A percentile compares a stretch with the other conserved stretches of the same genome.
phyloP scores from a whole-genome alignment of 2,329 filamentous ascomycete genomes.

The Talaromyces sp. region DNA sequence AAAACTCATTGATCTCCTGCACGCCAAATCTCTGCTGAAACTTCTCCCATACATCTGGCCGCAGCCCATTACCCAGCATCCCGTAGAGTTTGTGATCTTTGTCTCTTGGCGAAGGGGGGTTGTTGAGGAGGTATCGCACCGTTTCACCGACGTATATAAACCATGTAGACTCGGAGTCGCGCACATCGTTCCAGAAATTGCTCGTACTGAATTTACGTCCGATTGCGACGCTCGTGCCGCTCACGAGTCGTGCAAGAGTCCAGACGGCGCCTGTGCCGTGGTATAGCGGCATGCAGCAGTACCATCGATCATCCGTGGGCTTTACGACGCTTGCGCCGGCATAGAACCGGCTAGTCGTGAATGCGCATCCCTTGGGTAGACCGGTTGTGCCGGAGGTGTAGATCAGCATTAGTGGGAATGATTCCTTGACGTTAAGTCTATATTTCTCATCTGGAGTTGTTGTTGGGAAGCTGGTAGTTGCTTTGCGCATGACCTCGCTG shows the following conservation, averaged over 20 bases:
- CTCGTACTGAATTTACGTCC: constrained; percentile 60
- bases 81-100: constrained; percentile 45
- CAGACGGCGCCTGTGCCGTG: constrained; percentile 69
- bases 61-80: constrained; percentile 50
- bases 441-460: constrained; percentile 56
- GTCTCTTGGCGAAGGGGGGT: constrained; percentile 51
- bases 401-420: constrained; percentile 61
- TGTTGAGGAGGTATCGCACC: constrained; percentile 68
- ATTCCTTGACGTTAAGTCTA: constrained; percentile 50
- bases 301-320: constrained; percentile 58
- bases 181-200: constrained; percentile 69
- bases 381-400: constrained; percentile 78
- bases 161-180: constrained; percentile 63
- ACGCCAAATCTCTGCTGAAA: constrained; percentile 48
- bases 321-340: constrained; percentile 33
- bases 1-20: constrained; percentile 66
- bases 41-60: constrained; percentile 63
- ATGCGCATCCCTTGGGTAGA: constrained; percentile 66
- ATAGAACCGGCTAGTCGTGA: constrained; percentile 53
- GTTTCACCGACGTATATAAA: constrained; percentile 79
- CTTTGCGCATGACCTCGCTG: constrained; percentile 3
- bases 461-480: constrained; percentile 48
- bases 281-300: constrained; percentile 74
- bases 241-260: constrained; percentile 54
- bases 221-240: constrained; percentile 44